Evolutionary conservation across 345 rosid genomes (phyloP), one percentile per base, ranked within the genome.

Genomic region (Mangifera indica): DNA sequence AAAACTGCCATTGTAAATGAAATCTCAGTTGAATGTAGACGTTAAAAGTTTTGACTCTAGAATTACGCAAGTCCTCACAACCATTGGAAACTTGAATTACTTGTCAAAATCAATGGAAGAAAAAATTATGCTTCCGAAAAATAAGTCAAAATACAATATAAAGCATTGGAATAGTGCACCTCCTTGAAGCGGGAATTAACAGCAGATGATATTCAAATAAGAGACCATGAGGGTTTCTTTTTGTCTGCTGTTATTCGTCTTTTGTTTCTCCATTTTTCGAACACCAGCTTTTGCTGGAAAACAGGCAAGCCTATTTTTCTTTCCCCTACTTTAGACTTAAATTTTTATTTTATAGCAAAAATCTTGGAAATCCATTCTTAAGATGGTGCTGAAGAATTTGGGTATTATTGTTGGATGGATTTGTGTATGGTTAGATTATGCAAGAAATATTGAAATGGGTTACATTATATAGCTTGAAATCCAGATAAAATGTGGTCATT

Each of bases 251-350:
- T 69, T 77, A 10, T 70, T 66, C 8, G 2, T 82, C 37, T 57
- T 80, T 56, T 58, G 78, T 68, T 60, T 84, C 60, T 29, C 32
- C 3, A 29, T 1, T 1, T 3, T 29, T 37, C 77, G 62, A 45
- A 53, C 74, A 40, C 81, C 78, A 29, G 34, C 84, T 70, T 76
- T 73, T 84, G 81, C 89, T 60, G 11, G 45, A 4, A 52, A 60
- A 37, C 84, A 85, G 87, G 89, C 76, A 66, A 73, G 76, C 71
- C 67, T 29, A 42, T 32, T 60, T 46, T 46, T 13, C 42, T 10
- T 4, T 59, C 55, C 48, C 32, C 32, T 29, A 29, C 32, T 29
- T 29, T 29, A 29, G 32, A 29, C 32, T 29, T 29, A 29, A 3
- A 29, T 29, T 29, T n/a, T 3, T 29, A 29, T 29, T 1, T 29